Percentiles rank a stretch among this genome's conserved stretches.
These are phyloP conservation scores for Cajanus cajan DNA, from an alignment of 306 rosid genomes.

Conservation along the genomic window DNA sequence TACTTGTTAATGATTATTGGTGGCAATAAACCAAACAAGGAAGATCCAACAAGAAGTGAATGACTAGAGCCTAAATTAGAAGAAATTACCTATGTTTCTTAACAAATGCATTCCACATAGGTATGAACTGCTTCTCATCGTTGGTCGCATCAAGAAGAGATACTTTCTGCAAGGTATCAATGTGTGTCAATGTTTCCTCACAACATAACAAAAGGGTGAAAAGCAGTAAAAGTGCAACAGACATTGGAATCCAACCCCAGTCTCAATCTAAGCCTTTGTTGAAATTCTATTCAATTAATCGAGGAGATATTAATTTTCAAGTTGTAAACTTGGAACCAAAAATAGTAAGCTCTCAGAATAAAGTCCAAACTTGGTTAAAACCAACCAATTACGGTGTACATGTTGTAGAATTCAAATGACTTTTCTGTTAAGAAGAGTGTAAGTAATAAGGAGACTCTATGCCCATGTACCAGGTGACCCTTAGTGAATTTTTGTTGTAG, in stretches of 20 bases:
- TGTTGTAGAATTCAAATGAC: too few species aligned
- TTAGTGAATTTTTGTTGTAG: too few species aligned
- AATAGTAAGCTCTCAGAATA: too few species aligned
- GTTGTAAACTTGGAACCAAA: too few species aligned
- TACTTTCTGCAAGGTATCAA: constrained; percentile 61
- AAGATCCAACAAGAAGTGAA: constrained; percentile 17
- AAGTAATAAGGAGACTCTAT: too few species aligned
- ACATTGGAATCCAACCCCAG: not conserved
- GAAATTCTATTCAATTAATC: not conserved
- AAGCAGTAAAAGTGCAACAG: not conserved
- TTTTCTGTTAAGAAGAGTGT: too few species aligned
- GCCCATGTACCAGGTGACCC: too few species aligned
- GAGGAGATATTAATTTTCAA: not conserved
- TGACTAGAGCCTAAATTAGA: constrained; percentile 6
- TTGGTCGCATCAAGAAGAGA: constrained; percentile 54
- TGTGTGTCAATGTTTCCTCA: constrained; percentile 20
- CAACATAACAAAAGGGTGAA: not conserved
- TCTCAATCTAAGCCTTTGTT: not conserved
- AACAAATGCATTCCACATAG: constrained; percentile 76
- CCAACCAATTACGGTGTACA: too few species aligned
- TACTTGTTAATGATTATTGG: not conserved
- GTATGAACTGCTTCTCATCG: constrained; percentile 64
- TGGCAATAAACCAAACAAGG: not conserved
- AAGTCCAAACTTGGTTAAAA: too few species aligned
- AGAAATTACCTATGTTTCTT: constrained; percentile 66